Evolutionary conservation across 164 flowering plant genomes (phyloP), one percentile per base, ranked within the genome.

Genomic region (Tetrastigma voinierianum): DNA sequence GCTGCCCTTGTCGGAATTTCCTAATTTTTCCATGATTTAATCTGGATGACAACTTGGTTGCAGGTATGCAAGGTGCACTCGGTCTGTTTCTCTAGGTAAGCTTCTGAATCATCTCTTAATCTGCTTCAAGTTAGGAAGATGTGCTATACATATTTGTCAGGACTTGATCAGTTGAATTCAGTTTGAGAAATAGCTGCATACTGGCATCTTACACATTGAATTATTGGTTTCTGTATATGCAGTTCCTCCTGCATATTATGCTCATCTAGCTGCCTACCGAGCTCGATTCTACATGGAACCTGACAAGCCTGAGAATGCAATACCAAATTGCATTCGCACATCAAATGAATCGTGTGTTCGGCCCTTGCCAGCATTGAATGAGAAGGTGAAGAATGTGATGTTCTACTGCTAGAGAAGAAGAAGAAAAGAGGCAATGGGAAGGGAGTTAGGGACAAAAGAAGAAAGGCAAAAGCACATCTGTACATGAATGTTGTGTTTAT

Each of bases 221-320:
- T 12, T 19, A 25, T 17, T 21, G 49, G 15, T n/a, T 10, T 21
- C 5, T 65, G 2, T 57, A 9, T 14, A 11, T 61, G 75, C 80
- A 85, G 84, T 83, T 45, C 85, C 87, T 32, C 87, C 85, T 19
- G 87, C 87, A 10, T 83, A 83, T 61, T 81, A 83, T 67, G 89
- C 89, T 9, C 89, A 85, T 75, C 54, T 85, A 40, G 87, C 87
- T n/a, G 89, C 89, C 9, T 85, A 68, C 60, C 64, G 89, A 63
- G 89, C 87, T 5, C 69, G 89, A 51, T 85, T 80, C 70, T 85
- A 85, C 78, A 73, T 83, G 74, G 87, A 83, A 56, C 81, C 81
- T 1, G 81, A 83, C 24, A 56, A 47, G 23, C 52, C 68, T 0
- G 81, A 73, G 14, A 76, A 67, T 60, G 44, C 64, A 4, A 69